Conservation (phyloP, 164 flowering plant genomes). For the Tetracentron sinense region DNA sequence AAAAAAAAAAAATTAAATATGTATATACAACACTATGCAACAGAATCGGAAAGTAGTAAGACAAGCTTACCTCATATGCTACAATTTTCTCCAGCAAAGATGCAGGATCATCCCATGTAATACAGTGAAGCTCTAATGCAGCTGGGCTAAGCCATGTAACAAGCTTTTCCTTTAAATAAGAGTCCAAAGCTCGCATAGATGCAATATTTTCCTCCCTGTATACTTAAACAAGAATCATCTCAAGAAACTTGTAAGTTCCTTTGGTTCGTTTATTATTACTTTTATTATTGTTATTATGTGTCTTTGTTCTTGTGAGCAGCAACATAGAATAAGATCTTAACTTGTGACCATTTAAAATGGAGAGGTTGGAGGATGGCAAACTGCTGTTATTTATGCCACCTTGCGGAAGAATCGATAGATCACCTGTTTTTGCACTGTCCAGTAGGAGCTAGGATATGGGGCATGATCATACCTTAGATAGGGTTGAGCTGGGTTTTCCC, state of each 20-base stretch:
- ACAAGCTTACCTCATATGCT: constrained; percentile 64
- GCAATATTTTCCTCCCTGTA: constrained; percentile 72
- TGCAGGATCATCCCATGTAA: constrained; percentile 98
- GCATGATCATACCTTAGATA: too few relatives aligned
- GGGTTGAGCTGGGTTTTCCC: too few relatives aligned
- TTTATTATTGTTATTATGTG: too few relatives aligned
- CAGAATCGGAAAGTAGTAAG: constrained; percentile 4
- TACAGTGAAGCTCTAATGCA: constrained; percentile 80
- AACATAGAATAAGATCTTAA: too few relatives aligned
- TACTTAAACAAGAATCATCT: constrained; percentile 1
- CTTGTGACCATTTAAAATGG: too few relatives aligned
- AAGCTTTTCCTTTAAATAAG: constrained; percentile 82
- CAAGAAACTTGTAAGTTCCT: neutral
- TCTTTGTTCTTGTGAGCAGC: too few relatives aligned
- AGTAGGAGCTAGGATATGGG: too few relatives aligned
- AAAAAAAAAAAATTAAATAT: constrained; percentile 3
- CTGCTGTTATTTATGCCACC: too few relatives aligned
- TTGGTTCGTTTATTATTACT: neutral
- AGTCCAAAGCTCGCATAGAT: constrained; percentile 72
- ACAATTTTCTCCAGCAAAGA: constrained; percentile 94
- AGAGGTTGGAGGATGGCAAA: too few relatives aligned
- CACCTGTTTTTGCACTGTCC: too few relatives aligned
- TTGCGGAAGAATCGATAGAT: too few relatives aligned
- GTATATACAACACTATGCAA: neutral
- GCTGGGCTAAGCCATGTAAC: constrained; percentile 95